These are phyloP conservation scores for Obelidium mucronatum DNA, from an alignment of 192 early-diverging fungal species.

Conservation along the genomic window DNA sequence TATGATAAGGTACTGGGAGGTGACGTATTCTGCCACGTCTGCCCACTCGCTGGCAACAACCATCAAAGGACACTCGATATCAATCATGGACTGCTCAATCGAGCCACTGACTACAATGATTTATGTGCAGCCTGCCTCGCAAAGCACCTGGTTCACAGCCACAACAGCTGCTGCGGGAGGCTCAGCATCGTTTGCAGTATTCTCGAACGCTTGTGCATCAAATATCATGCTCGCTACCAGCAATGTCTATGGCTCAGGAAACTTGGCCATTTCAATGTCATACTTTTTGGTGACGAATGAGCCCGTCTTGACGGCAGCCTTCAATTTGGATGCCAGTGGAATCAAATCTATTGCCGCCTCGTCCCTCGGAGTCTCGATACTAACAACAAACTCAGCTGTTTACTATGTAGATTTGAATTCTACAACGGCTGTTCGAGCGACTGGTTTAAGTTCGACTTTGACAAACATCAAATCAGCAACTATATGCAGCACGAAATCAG, in stretches of 20 bases:
- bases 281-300: conserved; percentile 1
- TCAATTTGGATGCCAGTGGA: conserved; percentile 16
- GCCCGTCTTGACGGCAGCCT: background rate
- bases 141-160: background rate
- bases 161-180: background rate
- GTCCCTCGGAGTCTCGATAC: background rate
- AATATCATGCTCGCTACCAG: conserved; percentile 27
- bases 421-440: background rate
- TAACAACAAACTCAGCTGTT: conserved; percentile 11
- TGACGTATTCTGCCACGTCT: background rate
- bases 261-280: conserved; percentile 10
- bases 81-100: conserved; percentile 18
- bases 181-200: background rate
- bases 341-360: background rate
- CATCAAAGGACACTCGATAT: conserved; percentile 21
- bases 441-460: background rate
- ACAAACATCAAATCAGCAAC: background rate
- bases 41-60: background rate
- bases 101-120: background rate
- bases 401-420: background rate
- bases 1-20: conserved; percentile 20
- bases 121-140: background rate
- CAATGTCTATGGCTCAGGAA: conserved; percentile 8
- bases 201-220: conserved; percentile 3
- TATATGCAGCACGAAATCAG: background rate